A percentile compares a stretch with the other conserved stretches of the same genome.
Conservation (phyloP, 1,284 basidiomycete species). For the Sporisorium graminicola region DNA sequence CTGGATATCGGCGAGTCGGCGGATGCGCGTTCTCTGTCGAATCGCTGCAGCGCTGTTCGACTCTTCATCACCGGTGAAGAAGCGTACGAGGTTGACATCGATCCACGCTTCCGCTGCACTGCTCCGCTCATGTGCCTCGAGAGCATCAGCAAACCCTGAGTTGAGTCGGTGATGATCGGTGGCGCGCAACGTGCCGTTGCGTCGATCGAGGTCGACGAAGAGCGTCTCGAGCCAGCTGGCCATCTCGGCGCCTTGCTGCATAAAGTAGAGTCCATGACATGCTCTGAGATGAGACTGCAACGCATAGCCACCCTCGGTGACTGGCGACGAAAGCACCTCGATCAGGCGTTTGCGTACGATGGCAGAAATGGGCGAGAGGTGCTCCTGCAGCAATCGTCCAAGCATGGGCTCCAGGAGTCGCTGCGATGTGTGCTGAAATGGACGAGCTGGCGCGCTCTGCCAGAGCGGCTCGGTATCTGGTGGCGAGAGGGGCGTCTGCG, state of each 20-base stretch:
- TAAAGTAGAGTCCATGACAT: conserved; percentile 46
- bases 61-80: conserved; percentile 20
- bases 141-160: conserved; percentile 32
- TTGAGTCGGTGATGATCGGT: conserved; percentile 29
- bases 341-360: conserved; percentile 45
- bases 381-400: conserved; percentile 26
- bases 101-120: conserved; percentile 24
- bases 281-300: conserved; percentile 35
- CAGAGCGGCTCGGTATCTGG: conserved; percentile 20
- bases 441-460: neutral
- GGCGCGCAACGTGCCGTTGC: conserved; percentile 22
- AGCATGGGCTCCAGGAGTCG: conserved; percentile 39
- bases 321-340: conserved; percentile 28
- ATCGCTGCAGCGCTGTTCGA: conserved; percentile 16
- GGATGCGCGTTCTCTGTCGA: conserved; percentile 21
- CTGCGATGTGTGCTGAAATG: conserved; percentile 4
- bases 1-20: conserved; percentile 33
- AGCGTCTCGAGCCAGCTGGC: conserved; percentile 36
- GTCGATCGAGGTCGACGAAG: conserved; percentile 36
- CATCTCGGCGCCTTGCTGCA: conserved; percentile 48
- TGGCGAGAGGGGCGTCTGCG: conserved; percentile 28
- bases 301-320: conserved; percentile 36
- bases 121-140: conserved; percentile 21
- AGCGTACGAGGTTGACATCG: conserved; percentile 37
- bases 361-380: conserved; percentile 43